Evolutionary conservation across 805 yeast genomes (phyloP), one percentile per base, ranked within the genome.

Genomic region (Hanseniaspora thailandica): DNA sequence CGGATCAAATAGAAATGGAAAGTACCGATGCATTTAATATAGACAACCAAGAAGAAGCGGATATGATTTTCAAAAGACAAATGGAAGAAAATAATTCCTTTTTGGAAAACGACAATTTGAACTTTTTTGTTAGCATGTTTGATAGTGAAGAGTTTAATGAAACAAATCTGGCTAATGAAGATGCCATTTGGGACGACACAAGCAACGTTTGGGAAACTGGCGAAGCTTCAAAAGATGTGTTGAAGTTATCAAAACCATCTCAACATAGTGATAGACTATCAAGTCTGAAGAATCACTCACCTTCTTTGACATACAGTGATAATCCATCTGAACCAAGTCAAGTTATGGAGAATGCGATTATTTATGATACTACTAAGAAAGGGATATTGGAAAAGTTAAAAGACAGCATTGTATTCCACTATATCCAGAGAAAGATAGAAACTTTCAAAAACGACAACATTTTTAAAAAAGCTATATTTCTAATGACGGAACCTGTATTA

Each of bases 401-500:
- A n/a, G 40, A 36, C n/a, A 33, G 50, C 5, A 47, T 36, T 30
- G 28, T 30, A 3, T 20, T 38, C 19, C 22, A 10, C 17, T 39
- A 26, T 7, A 19, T 47, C 7, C 8, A 69, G 20, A 73, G 74
- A 12, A 69, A 71, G 38, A 51, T 70, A 31, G 34, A 57, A 13
- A 58, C 63, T 15, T 68, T 68, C 28, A 36, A 55, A 2, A 34
- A 55, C 10, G 66, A 67, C 56, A 51, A 67, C 1, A 22, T 56
- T 0, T 30, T 60, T 4, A 66, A 67, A 46, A 62, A 60, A 41
- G 8, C 61, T 2, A 56, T 69, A 19, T 66, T 69, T 2, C 33
- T 69, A 0, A 19, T 66, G 2, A 67, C 69, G 12, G 57, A 66
- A 4, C 74, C 74, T 13, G 61, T 68, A 23, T 63, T 69, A 1